Evolutionary conservation across 352 stramenopile species (phyloP).

Genomic region (Phytophthora brassicae): DNA sequence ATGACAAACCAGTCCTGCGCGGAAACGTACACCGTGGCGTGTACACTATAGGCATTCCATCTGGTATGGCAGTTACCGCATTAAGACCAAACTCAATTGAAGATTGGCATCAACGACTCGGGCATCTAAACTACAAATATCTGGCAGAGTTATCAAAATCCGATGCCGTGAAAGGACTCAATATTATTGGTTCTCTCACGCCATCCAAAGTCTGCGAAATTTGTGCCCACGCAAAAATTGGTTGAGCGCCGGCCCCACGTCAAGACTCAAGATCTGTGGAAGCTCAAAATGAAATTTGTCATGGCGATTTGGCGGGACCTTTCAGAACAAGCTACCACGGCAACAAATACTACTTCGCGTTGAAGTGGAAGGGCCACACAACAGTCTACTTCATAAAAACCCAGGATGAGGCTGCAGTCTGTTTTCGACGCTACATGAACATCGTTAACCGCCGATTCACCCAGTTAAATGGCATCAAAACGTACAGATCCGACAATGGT

Average conservation of each 20-base stretch:
- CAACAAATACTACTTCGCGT: neutral
- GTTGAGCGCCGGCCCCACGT: neutral
- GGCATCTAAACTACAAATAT: neutral
- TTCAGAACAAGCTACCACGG: slow-evolving; percentile 6
- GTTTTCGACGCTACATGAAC: neutral
- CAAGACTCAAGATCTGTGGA: neutral
- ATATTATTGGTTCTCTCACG: neutral
- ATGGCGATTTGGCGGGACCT: slow-evolving; percentile 1
- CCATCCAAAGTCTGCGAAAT: neutral
- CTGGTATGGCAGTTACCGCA: neutral
- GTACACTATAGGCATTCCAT: neutral
- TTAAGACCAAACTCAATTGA: neutral
- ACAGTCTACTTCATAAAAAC: neutral
- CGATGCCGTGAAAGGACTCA: neutral
- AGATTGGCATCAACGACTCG: neutral
- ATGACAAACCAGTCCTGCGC: neutral
- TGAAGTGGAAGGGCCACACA: slow-evolving; percentile 2
- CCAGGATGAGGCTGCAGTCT: neutral
- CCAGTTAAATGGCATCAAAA: neutral
- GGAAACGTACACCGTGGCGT: neutral
- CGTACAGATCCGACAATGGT: slow-evolving; percentile 6
- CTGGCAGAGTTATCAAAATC: neutral
- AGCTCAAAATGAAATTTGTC: slow-evolving; percentile 4
- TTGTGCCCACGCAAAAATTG: neutral
- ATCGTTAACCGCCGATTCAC: neutral